Base-by-base conservation (phyloP, 2,329 filamentous ascomycete species). In the Diplocarpon mali region DNA sequence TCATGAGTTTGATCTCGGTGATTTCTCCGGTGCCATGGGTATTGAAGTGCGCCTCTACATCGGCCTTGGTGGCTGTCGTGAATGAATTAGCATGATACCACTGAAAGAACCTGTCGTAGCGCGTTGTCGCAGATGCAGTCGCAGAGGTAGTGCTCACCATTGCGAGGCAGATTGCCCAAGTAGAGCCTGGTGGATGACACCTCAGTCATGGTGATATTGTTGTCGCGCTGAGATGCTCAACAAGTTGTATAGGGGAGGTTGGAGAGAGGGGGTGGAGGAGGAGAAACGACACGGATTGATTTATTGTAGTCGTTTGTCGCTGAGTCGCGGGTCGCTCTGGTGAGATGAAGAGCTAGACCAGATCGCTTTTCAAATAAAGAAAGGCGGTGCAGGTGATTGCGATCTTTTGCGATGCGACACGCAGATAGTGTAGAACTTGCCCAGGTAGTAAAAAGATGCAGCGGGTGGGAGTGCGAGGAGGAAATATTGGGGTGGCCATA, bases 1-100 rank as follows among this genome's bases (percentile, higher is more conserved):
- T 96, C 92, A 98, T 98, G 53, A 98, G 80, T 74, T 98, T 98
- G 71, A 98, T 90, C 72, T 98, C 92, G 57, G 85, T 92, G 65
- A 98, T 96, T 66, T 95, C 88, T 66, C 92, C 92, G 58, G 88
- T 90, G 64, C 90, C 92, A 80, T 95, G 88, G 62, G 81, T 87
- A 65, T 83, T 83, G 70, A 98, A 98, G 68, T 96, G 90, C 60
- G 81, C 79, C 70, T 96, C 89, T 65, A 98, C 84, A 66, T 98
- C 90, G 68, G 85, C 80, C 73, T 96, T 96, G 68, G 89, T 95
- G 71, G 86, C 89, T 93, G 70, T 45, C 35, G 35, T 41, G 24
- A 16, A 36, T 40, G 20, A 15, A 36, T 59, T 41, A 60, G 53
- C 41, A 38, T 34, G 14, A 31, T n/a, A 35, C 40, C 16, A 29